Percentiles rank a stretch among this genome's conserved stretches.
These are phyloP conservation scores for Aspergillus pseudoterreus DNA, from an alignment of 2,329 filamentous ascomycete species.

Conservation along the genomic window DNA sequence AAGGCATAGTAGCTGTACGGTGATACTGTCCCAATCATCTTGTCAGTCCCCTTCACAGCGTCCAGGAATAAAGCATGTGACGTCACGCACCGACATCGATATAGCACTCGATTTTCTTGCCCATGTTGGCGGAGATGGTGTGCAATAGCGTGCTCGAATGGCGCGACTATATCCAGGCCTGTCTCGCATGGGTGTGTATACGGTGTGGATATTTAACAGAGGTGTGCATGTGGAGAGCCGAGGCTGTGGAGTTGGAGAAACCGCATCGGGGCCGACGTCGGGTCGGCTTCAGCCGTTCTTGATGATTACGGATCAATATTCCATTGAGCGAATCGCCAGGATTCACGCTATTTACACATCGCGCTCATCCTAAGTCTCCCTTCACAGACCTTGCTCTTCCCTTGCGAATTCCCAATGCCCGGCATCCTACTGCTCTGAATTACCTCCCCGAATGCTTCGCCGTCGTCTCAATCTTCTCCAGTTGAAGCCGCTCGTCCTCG, in stretches of 20 bases:
- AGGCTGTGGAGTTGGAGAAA: conserved; percentile 1
- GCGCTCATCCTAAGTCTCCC: too few species aligned
- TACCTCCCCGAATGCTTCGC: conserved; percentile 19
- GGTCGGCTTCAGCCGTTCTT: not conserved
- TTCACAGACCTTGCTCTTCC: too few species aligned
- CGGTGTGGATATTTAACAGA: not conserved
- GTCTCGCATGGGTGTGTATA: not conserved
- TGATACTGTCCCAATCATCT: conserved; percentile 53
- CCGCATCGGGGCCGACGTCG: not conserved
- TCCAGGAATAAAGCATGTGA: not conserved
- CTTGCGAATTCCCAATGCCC: too few species aligned
- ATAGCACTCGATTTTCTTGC: conserved; percentile 62
- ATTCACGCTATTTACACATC: too few species aligned
- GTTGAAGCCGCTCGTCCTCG: conserved; percentile 16
- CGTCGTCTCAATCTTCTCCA: conserved; percentile 26
- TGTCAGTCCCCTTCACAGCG: not conserved
- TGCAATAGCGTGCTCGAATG: not conserved
- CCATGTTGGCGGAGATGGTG: conserved; percentile 43
- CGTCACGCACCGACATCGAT: conserved; percentile 58
- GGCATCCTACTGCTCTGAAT: not conserved
- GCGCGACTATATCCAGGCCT: not conserved
- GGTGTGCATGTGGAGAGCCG: conserved; percentile 2
- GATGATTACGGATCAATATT: not conserved
- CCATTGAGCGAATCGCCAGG: too few species aligned
- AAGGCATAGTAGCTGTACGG: conserved; percentile 54